phyloP scores from a whole-genome alignment of 495 filamentous ascomycete species.

The Penicillium silybi region DNA sequence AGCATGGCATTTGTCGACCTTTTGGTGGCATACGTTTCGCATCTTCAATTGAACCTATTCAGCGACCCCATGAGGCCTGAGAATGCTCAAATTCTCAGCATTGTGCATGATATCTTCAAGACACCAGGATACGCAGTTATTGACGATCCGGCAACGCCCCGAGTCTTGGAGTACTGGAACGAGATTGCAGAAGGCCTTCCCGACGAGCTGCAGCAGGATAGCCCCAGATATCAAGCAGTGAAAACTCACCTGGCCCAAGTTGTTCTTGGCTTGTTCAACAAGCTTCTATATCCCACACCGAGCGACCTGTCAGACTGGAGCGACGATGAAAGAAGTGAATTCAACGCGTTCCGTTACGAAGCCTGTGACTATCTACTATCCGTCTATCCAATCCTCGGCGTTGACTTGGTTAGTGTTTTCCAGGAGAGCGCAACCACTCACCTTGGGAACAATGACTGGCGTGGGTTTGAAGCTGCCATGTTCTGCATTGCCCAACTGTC shows the following conservation, averaged over 20 bases:
- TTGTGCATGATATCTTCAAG: slow-evolving; percentile 60
- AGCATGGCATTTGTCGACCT: slow-evolving; percentile 65
- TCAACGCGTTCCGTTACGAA: slow-evolving; percentile 75
- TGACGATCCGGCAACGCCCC: slow-evolving; percentile 73
- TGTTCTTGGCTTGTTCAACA: slow-evolving; percentile 36
- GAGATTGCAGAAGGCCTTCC: slow-evolving; percentile 40
- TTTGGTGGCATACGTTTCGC: slow-evolving; percentile 59
- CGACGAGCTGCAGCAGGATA: slow-evolving; percentile 27
- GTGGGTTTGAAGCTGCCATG: slow-evolving; percentile 72
- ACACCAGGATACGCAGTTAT: slow-evolving; percentile 69
- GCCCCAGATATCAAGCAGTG: slow-evolving; percentile 21
- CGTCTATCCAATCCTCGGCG: slow-evolving; percentile 66
- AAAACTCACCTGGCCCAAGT: slow-evolving; percentile 36
- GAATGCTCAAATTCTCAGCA: slow-evolving; percentile 39
- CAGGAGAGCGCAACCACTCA: slow-evolving; percentile 58
- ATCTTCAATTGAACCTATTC: slow-evolving; percentile 31
- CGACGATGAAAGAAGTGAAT: slow-evolving; percentile 64
- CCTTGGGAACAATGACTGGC: slow-evolving; percentile 60
- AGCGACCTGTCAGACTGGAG: slow-evolving; percentile 55
- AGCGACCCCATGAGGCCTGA: slow-evolving; percentile 24
- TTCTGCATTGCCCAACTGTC: slow-evolving; percentile 75
- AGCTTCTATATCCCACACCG: slow-evolving; percentile 32
- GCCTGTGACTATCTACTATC: slow-evolving; percentile 76
- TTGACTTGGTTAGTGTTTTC: slow-evolving; percentile 65
- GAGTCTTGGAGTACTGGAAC: slow-evolving; percentile 82